Conservation (phyloP, 2,329 filamentous ascomycete species). For the Pyrenophora graminea region DNA sequence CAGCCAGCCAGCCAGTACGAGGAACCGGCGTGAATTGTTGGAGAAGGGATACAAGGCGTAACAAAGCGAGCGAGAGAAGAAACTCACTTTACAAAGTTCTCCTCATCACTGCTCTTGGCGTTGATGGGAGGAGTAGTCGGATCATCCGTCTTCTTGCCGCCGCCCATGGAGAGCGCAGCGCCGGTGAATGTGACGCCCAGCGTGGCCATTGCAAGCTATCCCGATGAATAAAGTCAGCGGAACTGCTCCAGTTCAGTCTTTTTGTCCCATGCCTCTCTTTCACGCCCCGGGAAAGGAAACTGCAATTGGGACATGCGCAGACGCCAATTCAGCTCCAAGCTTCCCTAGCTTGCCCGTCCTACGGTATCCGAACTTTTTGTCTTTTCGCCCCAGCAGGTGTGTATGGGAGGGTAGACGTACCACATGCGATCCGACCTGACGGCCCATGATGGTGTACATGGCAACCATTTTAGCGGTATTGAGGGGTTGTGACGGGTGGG, state of each 20-base stretch:
- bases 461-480: slow-evolving; percentile 53
- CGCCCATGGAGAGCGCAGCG: slow-evolving; percentile 43
- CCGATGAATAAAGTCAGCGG: neutral
- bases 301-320: too few relatives aligned
- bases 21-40: too few relatives aligned
- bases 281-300: too few relatives aligned
- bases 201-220: slow-evolving; percentile 64
- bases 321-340: too few relatives aligned
- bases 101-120: slow-evolving; percentile 68
- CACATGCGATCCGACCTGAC: slow-evolving; percentile 59
- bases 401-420: slow-evolving; percentile 45
- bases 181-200: slow-evolving; percentile 40
- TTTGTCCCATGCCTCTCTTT: too few relatives aligned
- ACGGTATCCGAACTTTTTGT: slow-evolving; percentile 22
- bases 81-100: slow-evolving; percentile 68
- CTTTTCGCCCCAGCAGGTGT: neutral
- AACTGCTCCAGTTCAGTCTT: too few relatives aligned
- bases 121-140: slow-evolving; percentile 60
- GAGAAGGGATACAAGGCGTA: too few relatives aligned
- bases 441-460: slow-evolving; percentile 57
- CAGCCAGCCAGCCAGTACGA: too few relatives aligned
- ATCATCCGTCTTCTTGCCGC: slow-evolving; percentile 51
- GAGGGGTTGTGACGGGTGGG: slow-evolving; percentile 19
- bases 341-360: too few relatives aligned
- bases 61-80: neutral